A percentile compares a stretch with the other conserved stretches of the same genome.
Conservation (phyloP, 2,329 filamentous ascomycete species). For the Aureobasidium sp. region DNA sequence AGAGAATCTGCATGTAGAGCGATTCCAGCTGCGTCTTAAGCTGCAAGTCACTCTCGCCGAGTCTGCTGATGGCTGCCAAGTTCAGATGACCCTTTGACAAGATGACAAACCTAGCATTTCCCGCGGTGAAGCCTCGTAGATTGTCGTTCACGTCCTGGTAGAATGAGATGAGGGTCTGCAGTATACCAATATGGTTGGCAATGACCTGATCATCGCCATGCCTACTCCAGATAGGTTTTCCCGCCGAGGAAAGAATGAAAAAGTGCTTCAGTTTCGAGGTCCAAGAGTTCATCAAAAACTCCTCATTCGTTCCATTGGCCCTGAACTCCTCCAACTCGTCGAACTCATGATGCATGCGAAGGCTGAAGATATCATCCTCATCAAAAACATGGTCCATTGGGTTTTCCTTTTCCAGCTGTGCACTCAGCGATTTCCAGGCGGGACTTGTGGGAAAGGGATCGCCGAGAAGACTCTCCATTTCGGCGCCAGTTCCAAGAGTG, state of each 20-base stretch:
- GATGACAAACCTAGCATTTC: constrained; percentile 75
- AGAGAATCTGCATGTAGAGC: constrained; percentile 96
- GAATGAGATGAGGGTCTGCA: constrained; percentile 96
- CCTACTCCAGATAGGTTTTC: constrained; percentile 93
- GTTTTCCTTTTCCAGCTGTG: constrained; percentile 46
- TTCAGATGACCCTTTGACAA: constrained; percentile 79
- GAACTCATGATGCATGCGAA: constrained; percentile 69
- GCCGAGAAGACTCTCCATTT: constrained; percentile 73
- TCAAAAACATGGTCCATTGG: constrained; percentile 42
- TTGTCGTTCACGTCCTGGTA: constrained; percentile 74
- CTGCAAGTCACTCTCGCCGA: constrained; percentile 87
- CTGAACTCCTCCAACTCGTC: constrained; percentile 58
- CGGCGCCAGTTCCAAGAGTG: constrained; percentile 53
- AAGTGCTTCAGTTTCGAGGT: constrained; percentile 94
- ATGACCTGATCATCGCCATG: constrained; percentile 86
- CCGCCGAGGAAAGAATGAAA: constrained; percentile 88
- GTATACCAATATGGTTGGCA: constrained; percentile 87
- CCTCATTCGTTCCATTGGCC: constrained; percentile 46
- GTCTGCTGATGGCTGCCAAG: constrained; percentile 82
- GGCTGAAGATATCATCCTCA: constrained; percentile 42
- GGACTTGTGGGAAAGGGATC: constrained; percentile 54
- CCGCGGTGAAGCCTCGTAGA: constrained; percentile 79
- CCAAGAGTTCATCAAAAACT: constrained; percentile 59
- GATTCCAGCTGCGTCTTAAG: constrained; percentile 82
- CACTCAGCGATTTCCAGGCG: constrained; percentile 58